phyloP scores from a whole-genome alignment of 495 filamentous ascomycete species.

The Jackrogersella multiformis region DNA sequence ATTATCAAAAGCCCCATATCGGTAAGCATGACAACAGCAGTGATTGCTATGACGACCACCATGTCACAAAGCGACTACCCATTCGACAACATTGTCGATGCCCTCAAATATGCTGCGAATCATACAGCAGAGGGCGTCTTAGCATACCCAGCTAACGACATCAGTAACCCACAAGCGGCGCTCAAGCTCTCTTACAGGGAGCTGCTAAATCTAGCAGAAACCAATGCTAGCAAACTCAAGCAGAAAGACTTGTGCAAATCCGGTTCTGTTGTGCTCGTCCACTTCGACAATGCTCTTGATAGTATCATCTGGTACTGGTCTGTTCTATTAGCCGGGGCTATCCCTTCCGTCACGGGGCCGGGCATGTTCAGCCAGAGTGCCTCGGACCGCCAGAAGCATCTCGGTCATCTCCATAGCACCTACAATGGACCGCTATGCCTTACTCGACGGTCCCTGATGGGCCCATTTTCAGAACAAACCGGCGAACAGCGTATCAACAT shows the following conservation, averaged over 20 bases:
- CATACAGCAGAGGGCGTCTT: constrained; percentile 15
- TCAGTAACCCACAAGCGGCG: constrained; percentile 5
- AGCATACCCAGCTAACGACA: constrained; percentile 11
- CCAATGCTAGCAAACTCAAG: constrained; percentile 13
- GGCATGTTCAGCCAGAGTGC: constrained; percentile 44
- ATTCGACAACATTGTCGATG: constrained; percentile 18
- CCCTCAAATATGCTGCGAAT: constrained; percentile 17
- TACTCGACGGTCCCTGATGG: constrained; percentile 1
- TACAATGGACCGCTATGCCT: constrained; percentile 20
- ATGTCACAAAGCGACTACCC: constrained; percentile 10
- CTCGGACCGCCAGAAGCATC: constrained; percentile 44
- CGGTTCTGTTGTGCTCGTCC: constrained; percentile 44
- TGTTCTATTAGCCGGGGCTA: constrained; percentile 49
- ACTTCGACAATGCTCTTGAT: constrained; percentile 51
- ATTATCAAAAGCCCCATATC: not conserved
- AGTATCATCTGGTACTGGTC: constrained; percentile 58
- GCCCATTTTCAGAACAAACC: constrained; percentile 1
- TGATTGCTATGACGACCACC: not conserved
- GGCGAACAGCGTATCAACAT: not conserved
- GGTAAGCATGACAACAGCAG: not conserved
- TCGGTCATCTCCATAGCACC: constrained; percentile 31
- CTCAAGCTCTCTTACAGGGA: constrained; percentile 9
- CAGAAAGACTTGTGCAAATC: constrained; percentile 16
- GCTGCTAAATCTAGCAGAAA: constrained; percentile 11
- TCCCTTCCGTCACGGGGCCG: constrained; percentile 53